Conservation (phyloP, 1,139 yeast genomes). For the Torulaspora globosa region DNA sequence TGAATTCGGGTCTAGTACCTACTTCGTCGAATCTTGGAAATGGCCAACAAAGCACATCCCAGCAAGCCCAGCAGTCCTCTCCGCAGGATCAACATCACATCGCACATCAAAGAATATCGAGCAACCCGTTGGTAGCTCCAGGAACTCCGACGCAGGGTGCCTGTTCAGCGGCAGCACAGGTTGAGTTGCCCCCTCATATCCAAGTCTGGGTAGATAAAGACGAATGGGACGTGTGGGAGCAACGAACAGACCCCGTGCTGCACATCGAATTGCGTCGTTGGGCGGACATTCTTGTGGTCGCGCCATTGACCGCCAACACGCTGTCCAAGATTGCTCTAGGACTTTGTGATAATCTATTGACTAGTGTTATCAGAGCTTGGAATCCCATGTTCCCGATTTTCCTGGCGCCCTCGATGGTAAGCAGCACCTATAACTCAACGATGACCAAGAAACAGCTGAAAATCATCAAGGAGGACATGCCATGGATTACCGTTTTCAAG, state of each 20-base stretch:
- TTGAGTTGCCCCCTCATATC: slow-evolving; percentile 57
- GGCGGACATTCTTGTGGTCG: slow-evolving; percentile 90
- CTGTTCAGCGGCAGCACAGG: slow-evolving; percentile 20
- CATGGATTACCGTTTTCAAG: slow-evolving; percentile 73
- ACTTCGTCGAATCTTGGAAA: slow-evolving; percentile 1
- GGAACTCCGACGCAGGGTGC: slow-evolving; percentile 10
- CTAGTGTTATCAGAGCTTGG: slow-evolving; percentile 88
- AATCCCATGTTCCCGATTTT: slow-evolving; percentile 81
- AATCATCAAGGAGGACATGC: slow-evolving; percentile 56
- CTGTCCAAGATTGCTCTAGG: slow-evolving; percentile 89
- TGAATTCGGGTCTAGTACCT: slow-evolving; percentile 9
- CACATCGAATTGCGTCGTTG: slow-evolving; percentile 91
- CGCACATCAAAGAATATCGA: slow-evolving; percentile 12
- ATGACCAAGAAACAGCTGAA: slow-evolving; percentile 78
- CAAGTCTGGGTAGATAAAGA: slow-evolving; percentile 85
- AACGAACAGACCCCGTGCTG: slow-evolving; percentile 82
- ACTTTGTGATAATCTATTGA: slow-evolving; percentile 78
- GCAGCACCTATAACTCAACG: slow-evolving; percentile 93
- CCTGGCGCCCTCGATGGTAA: slow-evolving; percentile 97
- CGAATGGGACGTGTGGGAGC: slow-evolving; percentile 87
- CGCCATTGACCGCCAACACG: slow-evolving; percentile 92
- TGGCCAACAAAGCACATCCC: slow-evolving; percentile 8
- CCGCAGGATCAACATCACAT: slow-evolving; percentile 10
- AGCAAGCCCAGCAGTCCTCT: slow-evolving; percentile 10
- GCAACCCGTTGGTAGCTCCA: slow-evolving; percentile 10